Conservation (phyloP, 345 rosid species). For the Lepidium didymum region DNA sequence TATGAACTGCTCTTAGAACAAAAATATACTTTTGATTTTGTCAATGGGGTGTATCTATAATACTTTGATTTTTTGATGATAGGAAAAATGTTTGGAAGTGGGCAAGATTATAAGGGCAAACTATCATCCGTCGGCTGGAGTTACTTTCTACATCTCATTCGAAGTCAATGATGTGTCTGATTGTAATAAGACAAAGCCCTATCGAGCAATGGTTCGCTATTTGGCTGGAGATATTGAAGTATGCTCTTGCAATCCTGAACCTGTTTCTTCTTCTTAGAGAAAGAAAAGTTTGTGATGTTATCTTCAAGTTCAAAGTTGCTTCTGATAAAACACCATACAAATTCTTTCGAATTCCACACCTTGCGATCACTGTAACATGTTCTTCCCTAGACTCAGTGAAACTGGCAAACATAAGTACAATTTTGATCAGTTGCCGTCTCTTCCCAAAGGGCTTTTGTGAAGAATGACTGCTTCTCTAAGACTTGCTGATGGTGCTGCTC, state of each 20-base stretch:
- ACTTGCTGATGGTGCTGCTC: constrained; percentile 93
- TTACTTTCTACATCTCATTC: not conserved
- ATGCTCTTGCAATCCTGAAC: not conserved
- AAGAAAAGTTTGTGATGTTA: no score
- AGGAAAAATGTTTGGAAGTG: not conserved
- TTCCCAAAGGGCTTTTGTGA: no score
- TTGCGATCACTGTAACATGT: no score
- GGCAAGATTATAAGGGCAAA: not conserved
- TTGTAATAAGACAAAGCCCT: not conserved
- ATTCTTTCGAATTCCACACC: no score
- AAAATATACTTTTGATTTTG: no score
- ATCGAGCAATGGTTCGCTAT: not conserved
- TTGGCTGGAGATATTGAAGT: not conserved
- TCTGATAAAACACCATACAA: no score
- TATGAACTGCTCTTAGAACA: not conserved
- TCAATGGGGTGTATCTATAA: no score
- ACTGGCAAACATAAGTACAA: no score
- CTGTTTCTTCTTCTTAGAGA: not conserved
- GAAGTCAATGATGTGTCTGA: not conserved
- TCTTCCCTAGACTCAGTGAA: no score
- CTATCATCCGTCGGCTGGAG: not conserved
- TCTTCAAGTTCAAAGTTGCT: no score
- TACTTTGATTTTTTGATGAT: not conserved
- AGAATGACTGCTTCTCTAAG: constrained; percentile 35
- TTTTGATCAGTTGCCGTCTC: no score